Conservation (phyloP, 2,329 filamentous ascomycete species). For the Mariannaea sp. region DNA sequence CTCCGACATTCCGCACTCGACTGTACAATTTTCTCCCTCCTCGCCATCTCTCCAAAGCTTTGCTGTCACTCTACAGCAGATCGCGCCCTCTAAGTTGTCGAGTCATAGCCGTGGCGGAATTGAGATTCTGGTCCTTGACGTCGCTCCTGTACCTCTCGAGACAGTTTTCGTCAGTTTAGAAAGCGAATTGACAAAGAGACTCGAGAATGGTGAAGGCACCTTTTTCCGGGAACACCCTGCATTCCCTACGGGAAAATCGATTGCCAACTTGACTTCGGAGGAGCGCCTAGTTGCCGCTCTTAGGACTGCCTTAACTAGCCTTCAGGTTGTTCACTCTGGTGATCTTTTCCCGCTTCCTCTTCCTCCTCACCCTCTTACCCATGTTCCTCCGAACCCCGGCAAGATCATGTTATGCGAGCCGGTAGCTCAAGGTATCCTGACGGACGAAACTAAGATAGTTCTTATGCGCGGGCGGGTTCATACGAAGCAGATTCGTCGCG, state of each 20-base stretch:
- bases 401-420: conserved; percentile 94
- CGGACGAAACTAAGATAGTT: conserved; percentile 80
- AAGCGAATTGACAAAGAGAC: conserved; percentile 74
- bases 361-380: conserved; percentile 83
- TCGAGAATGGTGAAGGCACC: conserved; percentile 82
- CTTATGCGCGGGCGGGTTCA: conserved; percentile 68
- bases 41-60: conserved; percentile 80
- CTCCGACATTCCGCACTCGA: conserved; percentile 71
- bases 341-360: conserved; percentile 80
- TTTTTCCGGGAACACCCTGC: conserved; percentile 71
- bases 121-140: conserved; percentile 82
- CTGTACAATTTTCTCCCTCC: conserved; percentile 75
- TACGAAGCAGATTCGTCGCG: conserved; percentile 55
- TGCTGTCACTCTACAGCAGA: conserved; percentile 70
- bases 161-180: conserved; percentile 88
- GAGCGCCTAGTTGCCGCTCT: conserved; percentile 69
- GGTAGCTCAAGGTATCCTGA: conserved; percentile 83
- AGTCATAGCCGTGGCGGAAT: conserved; percentile 76
- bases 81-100: conserved; percentile 76
- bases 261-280: conserved; percentile 50
- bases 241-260: conserved; percentile 45
- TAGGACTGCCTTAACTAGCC: conserved; percentile 72
- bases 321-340: conserved; percentile 80
- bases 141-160: conserved; percentile 78
- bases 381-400: conserved; percentile 81